Percentiles rank a stretch among this genome's conserved stretches.
These are phyloP conservation scores for Quercus parvula DNA, from an alignment of 306 rosid species.

Conservation along the genomic window DNA sequence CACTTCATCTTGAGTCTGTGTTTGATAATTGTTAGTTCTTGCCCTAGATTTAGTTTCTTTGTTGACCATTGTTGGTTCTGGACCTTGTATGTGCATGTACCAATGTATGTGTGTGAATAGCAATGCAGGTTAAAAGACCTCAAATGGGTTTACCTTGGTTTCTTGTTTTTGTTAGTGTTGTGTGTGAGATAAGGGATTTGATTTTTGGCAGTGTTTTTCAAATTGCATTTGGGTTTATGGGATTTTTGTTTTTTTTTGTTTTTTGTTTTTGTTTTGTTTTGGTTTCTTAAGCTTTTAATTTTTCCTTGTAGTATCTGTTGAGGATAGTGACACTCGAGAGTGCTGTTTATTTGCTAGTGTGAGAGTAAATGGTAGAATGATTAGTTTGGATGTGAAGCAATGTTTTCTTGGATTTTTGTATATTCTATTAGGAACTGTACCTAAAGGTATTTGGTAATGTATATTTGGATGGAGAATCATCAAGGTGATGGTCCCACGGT, in stretches of 20 bases:
- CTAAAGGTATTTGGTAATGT: background rate
- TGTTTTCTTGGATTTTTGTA: background rate
- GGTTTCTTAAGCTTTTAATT: background rate
- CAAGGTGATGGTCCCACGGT: background rate
- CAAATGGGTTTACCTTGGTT: background rate
- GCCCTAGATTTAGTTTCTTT: slow-evolving; percentile 28
- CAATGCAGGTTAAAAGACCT: background rate
- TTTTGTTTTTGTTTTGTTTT: background rate
- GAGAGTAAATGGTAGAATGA: background rate
- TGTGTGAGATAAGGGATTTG: background rate
- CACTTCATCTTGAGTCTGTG: background rate
- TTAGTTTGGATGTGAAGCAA: slow-evolving; percentile 14
- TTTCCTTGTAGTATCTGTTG: background rate
- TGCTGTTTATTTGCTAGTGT: background rate
- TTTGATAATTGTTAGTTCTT: background rate
- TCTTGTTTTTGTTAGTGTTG: background rate
- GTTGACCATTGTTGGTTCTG: slow-evolving; percentile 15
- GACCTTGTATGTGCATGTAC: background rate
- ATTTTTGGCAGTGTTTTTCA: slow-evolving; percentile 4
- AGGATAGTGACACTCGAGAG: background rate
- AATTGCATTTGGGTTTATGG: background rate
- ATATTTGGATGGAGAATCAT: background rate
- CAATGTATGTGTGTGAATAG: background rate
- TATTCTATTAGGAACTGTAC: background rate
- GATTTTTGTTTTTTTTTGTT: background rate